These are phyloP conservation scores for Arthrocladium fulminans DNA, from an alignment of 2,329 filamentous ascomycete species.

Conservation along the genomic window DNA sequence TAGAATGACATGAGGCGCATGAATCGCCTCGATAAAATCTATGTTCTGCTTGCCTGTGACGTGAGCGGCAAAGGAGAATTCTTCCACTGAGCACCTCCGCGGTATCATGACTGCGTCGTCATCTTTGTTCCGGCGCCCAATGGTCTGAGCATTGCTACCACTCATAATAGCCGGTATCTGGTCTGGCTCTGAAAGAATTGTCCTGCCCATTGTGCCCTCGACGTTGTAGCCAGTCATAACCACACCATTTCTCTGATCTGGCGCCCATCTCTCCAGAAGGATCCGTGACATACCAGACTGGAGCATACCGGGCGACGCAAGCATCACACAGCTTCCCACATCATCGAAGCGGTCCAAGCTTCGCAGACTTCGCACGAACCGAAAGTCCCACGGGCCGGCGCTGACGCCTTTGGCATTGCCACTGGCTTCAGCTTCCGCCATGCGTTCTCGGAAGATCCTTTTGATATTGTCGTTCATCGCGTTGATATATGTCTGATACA, in stretches of 20 bases:
- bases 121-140: slow-evolving; percentile 53
- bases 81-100: slow-evolving; percentile 81
- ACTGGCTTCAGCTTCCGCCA: slow-evolving; percentile 78
- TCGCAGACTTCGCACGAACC: slow-evolving; percentile 83
- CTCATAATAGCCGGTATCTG: slow-evolving; percentile 92
- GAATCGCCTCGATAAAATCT: slow-evolving; percentile 92
- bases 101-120: slow-evolving; percentile 87
- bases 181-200: slow-evolving; percentile 89
- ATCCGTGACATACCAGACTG: slow-evolving; percentile 93
- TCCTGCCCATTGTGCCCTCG: slow-evolving; percentile 95
- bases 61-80: slow-evolving; percentile 92
- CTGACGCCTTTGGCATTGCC: slow-evolving; percentile 62
- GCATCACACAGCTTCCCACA: slow-evolving; percentile 90
- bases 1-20: slow-evolving; percentile 85
- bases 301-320: slow-evolving; percentile 95
- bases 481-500: slow-evolving; percentile 96
- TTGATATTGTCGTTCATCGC: slow-evolving; percentile 99
- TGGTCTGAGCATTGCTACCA: slow-evolving; percentile 48
- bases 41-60: slow-evolving; percentile 93
- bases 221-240: slow-evolving; percentile 98
- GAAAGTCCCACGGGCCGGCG: slow-evolving; percentile 86
- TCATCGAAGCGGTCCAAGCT: slow-evolving; percentile 94
- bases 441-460: slow-evolving; percentile 80
- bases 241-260: slow-evolving; percentile 93
- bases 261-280: slow-evolving; percentile 88